phyloP scores from a whole-genome alignment of 495 filamentous ascomycete genomes.

The Articulospora tetracladia region DNA sequence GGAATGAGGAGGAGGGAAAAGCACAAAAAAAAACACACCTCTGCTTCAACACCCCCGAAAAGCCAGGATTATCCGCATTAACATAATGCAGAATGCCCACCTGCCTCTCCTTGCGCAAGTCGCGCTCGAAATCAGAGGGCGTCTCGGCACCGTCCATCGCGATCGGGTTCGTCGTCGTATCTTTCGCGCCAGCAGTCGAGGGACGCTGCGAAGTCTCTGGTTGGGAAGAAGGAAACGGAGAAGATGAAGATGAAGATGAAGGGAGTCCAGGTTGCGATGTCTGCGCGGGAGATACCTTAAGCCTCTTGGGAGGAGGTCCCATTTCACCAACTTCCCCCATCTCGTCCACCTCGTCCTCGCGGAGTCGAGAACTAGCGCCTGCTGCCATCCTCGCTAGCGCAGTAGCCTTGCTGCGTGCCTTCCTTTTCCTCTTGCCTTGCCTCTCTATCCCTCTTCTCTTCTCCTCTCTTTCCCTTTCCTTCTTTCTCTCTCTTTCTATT shows the following conservation, averaged over 20 bases:
- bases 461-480: no score
- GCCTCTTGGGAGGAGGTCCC: constrained; percentile 14
- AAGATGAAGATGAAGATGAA: neutral
- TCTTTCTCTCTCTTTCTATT: no score
- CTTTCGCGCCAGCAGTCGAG: neutral
- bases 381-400: neutral
- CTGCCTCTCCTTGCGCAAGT: constrained; percentile 29
- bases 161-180: constrained; percentile 1
- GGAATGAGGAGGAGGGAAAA: neutral
- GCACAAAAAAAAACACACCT: constrained; percentile 42
- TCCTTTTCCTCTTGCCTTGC: no score
- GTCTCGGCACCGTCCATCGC: neutral
- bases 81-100: constrained; percentile 57
- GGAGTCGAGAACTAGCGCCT: neutral
- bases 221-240: neutral
- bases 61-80: constrained; percentile 42
- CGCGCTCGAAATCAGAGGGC: constrained; percentile 23
- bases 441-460: no score
- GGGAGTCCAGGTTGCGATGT: neutral
- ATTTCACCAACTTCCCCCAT: neutral
- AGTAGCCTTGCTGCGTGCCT: no score
- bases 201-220: neutral
- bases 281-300: constrained; percentile 11
- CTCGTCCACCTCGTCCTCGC: no score
- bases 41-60: constrained; percentile 55